Evolutionary conservation across 2,329 filamentous ascomycete species (phyloP), one percentile per base, ranked within the genome.

Genomic region (Pseudocercospora macadamiae): DNA sequence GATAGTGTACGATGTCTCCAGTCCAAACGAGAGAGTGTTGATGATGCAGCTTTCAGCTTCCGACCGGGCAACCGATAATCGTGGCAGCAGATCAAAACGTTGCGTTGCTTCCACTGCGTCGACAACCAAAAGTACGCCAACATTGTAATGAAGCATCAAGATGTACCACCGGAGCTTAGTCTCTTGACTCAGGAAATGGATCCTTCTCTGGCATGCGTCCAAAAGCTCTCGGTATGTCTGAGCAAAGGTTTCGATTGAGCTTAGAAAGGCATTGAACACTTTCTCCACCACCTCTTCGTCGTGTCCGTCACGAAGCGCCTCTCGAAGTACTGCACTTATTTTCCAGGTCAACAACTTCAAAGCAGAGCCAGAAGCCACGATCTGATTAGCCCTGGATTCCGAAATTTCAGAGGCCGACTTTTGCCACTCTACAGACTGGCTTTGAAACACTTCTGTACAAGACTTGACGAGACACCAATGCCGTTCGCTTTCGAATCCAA

Each of bases 291-390:
- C 48, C 2, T 32, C 28, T 18, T 61, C 58, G 23, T 61, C 58
- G 28, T 61, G 54, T 14, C 58, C 54, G 25, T 61, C 58, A 2
- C 58, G 54, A 14, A 61, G 42, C 16, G 58, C 58, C 18, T 61
- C 58, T 7, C 58, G 54, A 14, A 61, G 57, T 8, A 60, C 57
- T 23, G 57, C 57, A 9, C 34, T 48, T 1, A 60, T 47, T 21
- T 60, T 60, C 53, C 54, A 61, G 37, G 54, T 53, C 7, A 53
- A 28, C 7, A 61, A 14, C 16, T 61, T 61, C 39, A 57, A 57
- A 23, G 54, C 54, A 10, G 54, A 57, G 28, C 48, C 54, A 18
- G 54, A 36, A 9, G 58, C 54, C 19, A 57, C 49, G 14, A 57
- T 25, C 23, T 57, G 49, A 18, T 51, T 61, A 18, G 58, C 54